Base-by-base conservation (phyloP, 495 filamentous ascomycete genomes). In the Pyronema domesticum region DNA sequence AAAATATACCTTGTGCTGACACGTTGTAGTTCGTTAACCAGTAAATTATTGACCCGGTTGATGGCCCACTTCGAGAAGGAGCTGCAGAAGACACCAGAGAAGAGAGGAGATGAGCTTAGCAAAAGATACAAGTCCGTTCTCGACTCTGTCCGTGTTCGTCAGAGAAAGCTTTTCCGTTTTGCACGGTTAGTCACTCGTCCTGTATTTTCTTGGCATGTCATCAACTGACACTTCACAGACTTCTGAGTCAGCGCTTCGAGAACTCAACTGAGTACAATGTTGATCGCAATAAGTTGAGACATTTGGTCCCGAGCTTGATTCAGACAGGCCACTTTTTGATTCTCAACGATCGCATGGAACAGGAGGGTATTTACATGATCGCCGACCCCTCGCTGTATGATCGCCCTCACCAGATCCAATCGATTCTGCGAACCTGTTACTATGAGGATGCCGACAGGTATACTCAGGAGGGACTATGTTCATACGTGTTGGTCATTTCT, bases 191-290 rank as follows among this genome's bases (percentile, higher is more conserved):
- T 30, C n/a, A 11, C 17, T 10, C 23, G 0, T 18, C 37, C 36
- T 53, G 6, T 2, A n/a, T 34, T 19, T 23, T 76, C 73, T 62
- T 79, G 46, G 74, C 17, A 11, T 34, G 34, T 95, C 94, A 66
- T 87, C 85, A 49, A 10, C 60, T 64, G 30, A 64, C 33, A 23
- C 23, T 23, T 5, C 47, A 13, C 44, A 76, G 86, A 58, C 83
- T 94, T 62, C 72, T 98, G 37, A 86, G 83, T 56, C 82, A 94
- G 59, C 76, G 89, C 37, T 98, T 96, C 58, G 91, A 98, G 65
- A 96, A 96, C 65, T 83, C 86, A 9, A 91, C 85, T 10, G 91
- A 98, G 64, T 95, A 91, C 68, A 94, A 84, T 61, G 79, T 89
- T 61, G 76, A 80, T 50, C 72, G 72, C 9, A 76, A 83, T 30